Base-by-base conservation (phyloP, 164 flowering plant genomes). In the Malania oleifera region DNA sequence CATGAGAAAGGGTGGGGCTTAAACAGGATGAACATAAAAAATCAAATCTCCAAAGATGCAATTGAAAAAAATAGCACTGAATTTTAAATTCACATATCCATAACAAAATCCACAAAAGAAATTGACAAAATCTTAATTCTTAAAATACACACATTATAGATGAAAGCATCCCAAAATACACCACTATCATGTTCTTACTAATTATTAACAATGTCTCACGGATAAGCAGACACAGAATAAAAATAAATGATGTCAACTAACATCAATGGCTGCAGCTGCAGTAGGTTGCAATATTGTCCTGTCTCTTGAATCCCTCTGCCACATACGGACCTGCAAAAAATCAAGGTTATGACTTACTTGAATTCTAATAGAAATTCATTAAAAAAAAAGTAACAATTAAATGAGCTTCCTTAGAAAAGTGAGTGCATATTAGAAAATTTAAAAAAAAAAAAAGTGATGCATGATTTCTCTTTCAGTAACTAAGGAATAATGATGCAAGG, bases 221-320 rank as follows among this genome's bases (percentile, higher is more conserved):
- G 27, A 3, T 8, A 6, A 49, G 22, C 35, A 44, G 44, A 35
- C 19, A 26, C 12, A 54, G 22, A 58, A 39, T 40, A 41, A 19
- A 40, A 31, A 59, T 7, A 60, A 59, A 44, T 5, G 34, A 28
- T n/a, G 46, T 27, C 31, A 41, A 79, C 96, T 81, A n/a, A 91
- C 99, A 95, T 95, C 99, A 64, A 95, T 77, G 20, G 91, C 88
- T 65, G 97, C 99, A 19, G 96, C 99, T 45, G 96, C 91, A 15
- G 91, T 85, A 56, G 93, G 89, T 75, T 95, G 99, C 80, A 95
- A 73, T 19, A 72, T 68, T 27, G 97, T 89, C 67, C 96, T 73
- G 63, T 95, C 99, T 73, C 87, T 79, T 34, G 86, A 78, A 70
- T 89, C 97, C 31, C 86, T 84, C 67, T 91, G 99, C 85, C 89